Evolutionary conservation across 1,139 yeast genomes (phyloP).

Genomic region (Hyphopichia fennica): DNA sequence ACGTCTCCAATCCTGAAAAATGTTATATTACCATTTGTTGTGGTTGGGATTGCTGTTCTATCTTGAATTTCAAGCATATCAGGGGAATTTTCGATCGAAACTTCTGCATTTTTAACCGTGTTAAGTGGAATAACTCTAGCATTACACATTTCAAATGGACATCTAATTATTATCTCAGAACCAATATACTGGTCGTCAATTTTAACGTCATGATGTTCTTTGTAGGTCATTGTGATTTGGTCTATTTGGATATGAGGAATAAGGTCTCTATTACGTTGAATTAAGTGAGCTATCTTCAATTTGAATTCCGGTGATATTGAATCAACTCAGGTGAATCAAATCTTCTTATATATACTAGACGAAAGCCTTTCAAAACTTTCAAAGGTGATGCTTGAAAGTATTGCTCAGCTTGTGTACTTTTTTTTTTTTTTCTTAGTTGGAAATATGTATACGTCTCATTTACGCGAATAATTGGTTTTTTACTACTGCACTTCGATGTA

Average conservation of each 20-base stretch:
- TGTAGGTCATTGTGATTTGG: background rate
- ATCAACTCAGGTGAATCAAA: too few relatives aligned
- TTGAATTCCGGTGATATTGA: too few relatives aligned
- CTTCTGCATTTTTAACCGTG: constrained; percentile 12
- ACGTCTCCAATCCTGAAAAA: constrained; percentile 53
- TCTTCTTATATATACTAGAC: too few relatives aligned
- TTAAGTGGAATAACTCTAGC: constrained; percentile 34
- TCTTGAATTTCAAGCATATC: constrained; percentile 24
- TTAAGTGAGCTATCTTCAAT: too few relatives aligned
- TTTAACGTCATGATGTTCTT: background rate
- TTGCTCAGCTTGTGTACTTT: too few relatives aligned
- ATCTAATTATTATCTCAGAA: constrained; percentile 19
- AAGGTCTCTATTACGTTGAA: too few relatives aligned
- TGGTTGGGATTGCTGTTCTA: background rate
- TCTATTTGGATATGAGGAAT: background rate
- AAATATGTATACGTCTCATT: too few relatives aligned
- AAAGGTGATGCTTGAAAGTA: too few relatives aligned
- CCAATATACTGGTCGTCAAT: background rate
- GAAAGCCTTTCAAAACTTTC: too few relatives aligned
- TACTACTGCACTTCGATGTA: too few relatives aligned
- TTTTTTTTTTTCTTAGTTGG: too few relatives aligned
- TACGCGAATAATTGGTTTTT: too few relatives aligned
- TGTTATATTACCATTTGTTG: constrained; percentile 5
- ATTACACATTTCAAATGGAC: constrained; percentile 39
- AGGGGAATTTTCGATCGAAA: constrained; percentile 27